Conservation (phyloP, 192 early-diverging fungal species). For the Mortierella antarctica region DNA sequence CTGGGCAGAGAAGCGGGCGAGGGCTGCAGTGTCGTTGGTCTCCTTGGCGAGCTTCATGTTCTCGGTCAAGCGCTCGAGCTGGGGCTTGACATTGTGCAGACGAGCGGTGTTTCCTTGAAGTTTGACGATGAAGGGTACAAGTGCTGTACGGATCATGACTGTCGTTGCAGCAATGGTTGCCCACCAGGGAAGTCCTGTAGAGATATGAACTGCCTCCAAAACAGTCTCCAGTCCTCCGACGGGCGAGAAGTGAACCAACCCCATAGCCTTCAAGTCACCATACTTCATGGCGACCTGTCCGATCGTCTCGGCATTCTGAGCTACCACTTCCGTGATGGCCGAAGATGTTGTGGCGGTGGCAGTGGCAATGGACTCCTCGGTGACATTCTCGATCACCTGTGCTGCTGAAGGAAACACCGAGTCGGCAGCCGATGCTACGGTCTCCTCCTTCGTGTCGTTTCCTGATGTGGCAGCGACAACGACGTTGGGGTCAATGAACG, state of each 20-base stretch:
- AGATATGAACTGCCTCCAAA: slow-evolving; percentile 84
- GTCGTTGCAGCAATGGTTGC: slow-evolving; percentile 82
- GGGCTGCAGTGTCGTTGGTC: slow-evolving; percentile 65
- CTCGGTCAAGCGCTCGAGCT: slow-evolving; percentile 71
- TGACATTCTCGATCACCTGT: slow-evolving; percentile 41
- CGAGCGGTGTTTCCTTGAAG: slow-evolving; percentile 75
- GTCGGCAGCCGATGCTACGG: slow-evolving; percentile 2
- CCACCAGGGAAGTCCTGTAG: slow-evolving; percentile 94
- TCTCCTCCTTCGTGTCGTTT: slow-evolving; percentile 4
- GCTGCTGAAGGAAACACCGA: slow-evolving; percentile 35
- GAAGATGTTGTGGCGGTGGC: slow-evolving; percentile 21
- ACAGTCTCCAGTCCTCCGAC: slow-evolving; percentile 76
- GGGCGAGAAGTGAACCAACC: slow-evolving; percentile 78
- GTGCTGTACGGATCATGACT: slow-evolving; percentile 69
- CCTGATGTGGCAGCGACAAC: slow-evolving; percentile 5
- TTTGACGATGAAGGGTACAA: slow-evolving; percentile 81
- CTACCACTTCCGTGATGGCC: slow-evolving; percentile 28
- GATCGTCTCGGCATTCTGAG: slow-evolving; percentile 58
- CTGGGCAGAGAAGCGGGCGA: slow-evolving; percentile 52
- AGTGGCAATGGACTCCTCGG: slow-evolving; percentile 28
- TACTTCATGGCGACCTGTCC: slow-evolving; percentile 71
- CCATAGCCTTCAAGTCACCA: slow-evolving; percentile 88
- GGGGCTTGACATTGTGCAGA: slow-evolving; percentile 79
- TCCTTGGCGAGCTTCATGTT: slow-evolving; percentile 69
- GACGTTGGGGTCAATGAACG: slow-evolving; percentile 33